phyloP scores from a whole-genome alignment of 495 filamentous ascomycete genomes.

The Lasiosphaeria miniovina region DNA sequence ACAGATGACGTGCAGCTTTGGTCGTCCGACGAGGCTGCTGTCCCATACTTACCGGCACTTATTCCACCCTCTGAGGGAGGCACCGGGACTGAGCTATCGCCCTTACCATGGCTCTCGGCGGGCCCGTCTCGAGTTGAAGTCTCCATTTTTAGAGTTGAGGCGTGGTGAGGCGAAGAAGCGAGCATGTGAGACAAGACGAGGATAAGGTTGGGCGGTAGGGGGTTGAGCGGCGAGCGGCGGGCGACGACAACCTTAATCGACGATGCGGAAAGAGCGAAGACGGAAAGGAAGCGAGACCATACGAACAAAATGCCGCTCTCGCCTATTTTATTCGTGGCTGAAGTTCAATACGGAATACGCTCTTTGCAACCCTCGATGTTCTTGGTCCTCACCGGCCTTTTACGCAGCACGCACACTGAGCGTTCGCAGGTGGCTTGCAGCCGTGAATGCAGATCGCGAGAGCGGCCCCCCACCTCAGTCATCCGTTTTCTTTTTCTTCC shows the following conservation, averaged over 20 bases:
- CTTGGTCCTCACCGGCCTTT: not conserved
- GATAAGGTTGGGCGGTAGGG: not conserved
- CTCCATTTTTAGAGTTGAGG: conserved; percentile 4
- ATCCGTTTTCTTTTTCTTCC: too few relatives aligned
- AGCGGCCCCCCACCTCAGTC: too few relatives aligned
- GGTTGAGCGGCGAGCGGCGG: not conserved
- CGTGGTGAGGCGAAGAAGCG: not conserved
- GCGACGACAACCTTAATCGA: not conserved
- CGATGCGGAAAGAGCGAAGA: not conserved
- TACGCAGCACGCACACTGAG: too few relatives aligned
- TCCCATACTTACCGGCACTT: conserved; percentile 30
- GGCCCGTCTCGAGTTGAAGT: not conserved
- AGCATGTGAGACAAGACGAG: not conserved
- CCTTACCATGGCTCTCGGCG: not conserved
- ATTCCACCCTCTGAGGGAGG: conserved; percentile 23
- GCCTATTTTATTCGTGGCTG: too few relatives aligned
- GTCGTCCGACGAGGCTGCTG: not conserved
- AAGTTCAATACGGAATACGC: too few relatives aligned
- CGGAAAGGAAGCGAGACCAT: not conserved
- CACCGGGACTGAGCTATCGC: conserved; percentile 12
- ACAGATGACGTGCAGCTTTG: not conserved
- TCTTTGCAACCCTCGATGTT: not conserved
- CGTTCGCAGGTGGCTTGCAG: too few relatives aligned
- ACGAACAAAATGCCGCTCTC: too few relatives aligned
- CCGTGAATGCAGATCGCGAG: too few relatives aligned